Conservation (phyloP, 805 yeast genomes). For the Metschnikowia koreensis region DNA sequence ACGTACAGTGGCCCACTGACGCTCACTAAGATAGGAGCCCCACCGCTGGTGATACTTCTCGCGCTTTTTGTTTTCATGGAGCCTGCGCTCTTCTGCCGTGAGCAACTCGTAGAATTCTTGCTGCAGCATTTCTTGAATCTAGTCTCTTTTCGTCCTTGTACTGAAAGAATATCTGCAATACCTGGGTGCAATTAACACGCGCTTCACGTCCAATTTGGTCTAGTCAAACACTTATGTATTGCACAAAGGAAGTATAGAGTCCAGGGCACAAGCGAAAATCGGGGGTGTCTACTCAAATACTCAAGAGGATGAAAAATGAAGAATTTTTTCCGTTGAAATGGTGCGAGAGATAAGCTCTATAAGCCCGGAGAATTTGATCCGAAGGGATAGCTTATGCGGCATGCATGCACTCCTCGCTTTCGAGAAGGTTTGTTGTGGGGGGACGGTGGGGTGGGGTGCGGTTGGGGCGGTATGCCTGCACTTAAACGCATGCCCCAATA, state of each 20-base stretch:
- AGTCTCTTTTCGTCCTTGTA: too few relatives aligned
- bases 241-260: too few relatives aligned
- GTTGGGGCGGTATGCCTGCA: background rate
- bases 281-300: too few relatives aligned
- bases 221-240: too few relatives aligned
- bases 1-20: slow-evolving; percentile 73
- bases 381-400: background rate
- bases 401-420: slow-evolving; percentile 1
- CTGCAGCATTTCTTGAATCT: slow-evolving; percentile 12
- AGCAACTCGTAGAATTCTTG: slow-evolving; percentile 16
- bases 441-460: background rate
- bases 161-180: too few relatives aligned
- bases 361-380: slow-evolving; percentile 3
- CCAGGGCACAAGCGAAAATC: too few relatives aligned
- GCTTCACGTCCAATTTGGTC: too few relatives aligned
- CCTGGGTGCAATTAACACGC: too few relatives aligned
- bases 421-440: slow-evolving; percentile 9
- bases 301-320: too few relatives aligned
- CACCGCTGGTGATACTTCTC: slow-evolving; percentile 73
- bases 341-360: background rate
- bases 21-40: slow-evolving; percentile 89
- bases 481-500: too few relatives aligned
- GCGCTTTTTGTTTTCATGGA: slow-evolving; percentile 31
- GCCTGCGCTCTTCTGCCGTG: slow-evolving; percentile 41
- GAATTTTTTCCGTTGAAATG: too few relatives aligned